phyloP scores from a whole-genome alignment of 139 green algal species.

The Chlorella vulgaris region DNA sequence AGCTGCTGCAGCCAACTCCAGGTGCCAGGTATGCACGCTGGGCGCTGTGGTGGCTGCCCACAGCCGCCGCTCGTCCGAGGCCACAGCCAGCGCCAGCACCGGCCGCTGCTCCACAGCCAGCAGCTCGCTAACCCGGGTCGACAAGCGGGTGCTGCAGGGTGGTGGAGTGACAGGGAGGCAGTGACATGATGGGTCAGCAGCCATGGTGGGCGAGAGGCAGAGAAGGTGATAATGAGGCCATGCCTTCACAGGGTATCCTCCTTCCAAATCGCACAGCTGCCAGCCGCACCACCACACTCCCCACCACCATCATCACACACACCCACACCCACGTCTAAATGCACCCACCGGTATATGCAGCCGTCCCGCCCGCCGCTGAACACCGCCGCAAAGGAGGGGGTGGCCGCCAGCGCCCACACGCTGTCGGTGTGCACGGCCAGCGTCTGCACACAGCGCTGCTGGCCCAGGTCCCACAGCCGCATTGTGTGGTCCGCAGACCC shows the following conservation, averaged over 20 bases:
- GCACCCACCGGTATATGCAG: conserved; percentile 60
- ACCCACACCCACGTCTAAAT: background rate
- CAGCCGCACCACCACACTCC: background rate
- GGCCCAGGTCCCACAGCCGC: conserved; percentile 89
- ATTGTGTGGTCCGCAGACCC: conserved; percentile 85
- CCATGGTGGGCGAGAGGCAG: too few species aligned
- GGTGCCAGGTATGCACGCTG: conserved; percentile 37
- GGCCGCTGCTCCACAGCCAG: conserved; percentile 68
- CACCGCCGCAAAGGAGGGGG: conserved; percentile 48
- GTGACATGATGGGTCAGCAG: too few species aligned
- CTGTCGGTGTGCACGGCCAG: conserved; percentile 82
- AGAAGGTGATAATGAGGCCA: too few species aligned
- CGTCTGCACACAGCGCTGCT: conserved; percentile 81
- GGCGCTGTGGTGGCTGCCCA: conserved; percentile 70
- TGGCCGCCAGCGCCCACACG: conserved; percentile 82
- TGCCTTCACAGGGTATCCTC: too few species aligned
- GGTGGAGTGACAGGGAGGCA: too few species aligned
- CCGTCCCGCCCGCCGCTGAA: conserved; percentile 84
- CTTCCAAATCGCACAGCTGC: background rate
- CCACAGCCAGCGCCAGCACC: conserved; percentile 63
- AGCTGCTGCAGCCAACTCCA: background rate
- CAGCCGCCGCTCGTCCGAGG: conserved; percentile 22
- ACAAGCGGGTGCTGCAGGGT: conserved; percentile 67
- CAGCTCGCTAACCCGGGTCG: conserved; percentile 71
- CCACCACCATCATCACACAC: background rate